These are phyloP conservation scores for Debaryomyces robertsiae DNA, from an alignment of 1,139 yeast genomes.

Conservation along the genomic window DNA sequence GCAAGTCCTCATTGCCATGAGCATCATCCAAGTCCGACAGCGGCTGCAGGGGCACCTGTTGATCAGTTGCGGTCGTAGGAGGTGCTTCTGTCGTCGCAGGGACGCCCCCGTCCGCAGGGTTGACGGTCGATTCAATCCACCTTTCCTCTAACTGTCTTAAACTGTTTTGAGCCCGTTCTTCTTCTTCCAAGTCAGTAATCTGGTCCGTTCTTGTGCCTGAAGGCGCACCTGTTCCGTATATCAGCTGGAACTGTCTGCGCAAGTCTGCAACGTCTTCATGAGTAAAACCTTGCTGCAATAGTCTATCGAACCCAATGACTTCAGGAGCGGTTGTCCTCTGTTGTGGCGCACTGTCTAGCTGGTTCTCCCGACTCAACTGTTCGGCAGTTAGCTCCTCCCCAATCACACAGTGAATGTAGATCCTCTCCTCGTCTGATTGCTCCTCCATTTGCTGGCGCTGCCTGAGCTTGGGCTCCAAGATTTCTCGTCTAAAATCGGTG, in stretches of 20 bases:
- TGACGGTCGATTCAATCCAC: constrained; percentile 85
- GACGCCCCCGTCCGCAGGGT: constrained; percentile 17
- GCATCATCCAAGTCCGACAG: constrained; percentile 35
- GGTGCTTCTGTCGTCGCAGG: constrained; percentile 12
- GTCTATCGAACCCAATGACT: constrained; percentile 82
- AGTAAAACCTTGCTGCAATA: constrained; percentile 80
- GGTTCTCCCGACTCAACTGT: constrained; percentile 67
- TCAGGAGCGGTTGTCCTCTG: constrained; percentile 63
- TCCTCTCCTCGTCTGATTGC: constrained; percentile 18
- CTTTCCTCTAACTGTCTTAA: constrained; percentile 76
- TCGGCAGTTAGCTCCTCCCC: constrained; percentile 65
- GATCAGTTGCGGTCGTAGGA: constrained; percentile 10
- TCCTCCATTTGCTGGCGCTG: constrained; percentile 13
- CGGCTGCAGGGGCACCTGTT: constrained; percentile 24
- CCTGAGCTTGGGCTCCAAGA: constrained; percentile 35
- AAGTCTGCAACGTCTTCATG: constrained; percentile 73
- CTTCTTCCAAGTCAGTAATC: constrained; percentile 46
- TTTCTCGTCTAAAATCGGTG: constrained; percentile 56
- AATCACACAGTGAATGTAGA: constrained; percentile 78
- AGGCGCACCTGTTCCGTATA: constrained; percentile 42
- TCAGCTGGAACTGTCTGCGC: constrained; percentile 69
- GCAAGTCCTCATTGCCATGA: constrained; percentile 55
- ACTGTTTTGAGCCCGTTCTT: constrained; percentile 38
- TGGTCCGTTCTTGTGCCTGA: constrained; percentile 19
- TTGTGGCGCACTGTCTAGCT: constrained; percentile 54